Conservation (phyloP, 1,284 basidiomycete genomes). For the Trichosporon sp. region DNA sequence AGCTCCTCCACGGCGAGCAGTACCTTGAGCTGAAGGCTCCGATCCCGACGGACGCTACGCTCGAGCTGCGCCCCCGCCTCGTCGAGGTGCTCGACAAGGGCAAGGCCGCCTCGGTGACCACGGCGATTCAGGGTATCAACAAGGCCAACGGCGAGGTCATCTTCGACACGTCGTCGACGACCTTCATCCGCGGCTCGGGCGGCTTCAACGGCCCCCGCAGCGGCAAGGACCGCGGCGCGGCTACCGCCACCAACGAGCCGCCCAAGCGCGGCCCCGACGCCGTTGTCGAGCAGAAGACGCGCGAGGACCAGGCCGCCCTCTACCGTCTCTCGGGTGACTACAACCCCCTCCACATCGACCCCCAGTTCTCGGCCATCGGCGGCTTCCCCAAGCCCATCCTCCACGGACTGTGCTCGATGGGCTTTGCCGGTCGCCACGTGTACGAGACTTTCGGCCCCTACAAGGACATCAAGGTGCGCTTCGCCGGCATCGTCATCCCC, state of each 20-base stretch:
- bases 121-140: constrained; percentile 71
- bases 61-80: constrained; percentile 65
- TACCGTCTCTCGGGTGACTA: constrained; percentile 85
- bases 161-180: constrained; percentile 88
- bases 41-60: constrained; percentile 79
- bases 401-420: constrained; percentile 82
- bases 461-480: constrained; percentile 95
- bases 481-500: constrained; percentile 64
- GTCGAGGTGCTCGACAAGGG: constrained; percentile 56
- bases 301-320: constrained; percentile 72
- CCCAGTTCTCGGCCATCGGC: constrained; percentile 86
- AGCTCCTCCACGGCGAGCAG: constrained; percentile 97
- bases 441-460: constrained; percentile 77
- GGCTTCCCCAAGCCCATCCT: constrained; percentile 85
- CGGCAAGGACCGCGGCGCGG: constrained; percentile 78
- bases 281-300: constrained; percentile 80
- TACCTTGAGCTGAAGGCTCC: constrained; percentile 82
- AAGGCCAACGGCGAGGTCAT: constrained; percentile 70
- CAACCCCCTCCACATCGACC: constrained; percentile 91
- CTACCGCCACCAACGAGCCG: constrained; percentile 74
- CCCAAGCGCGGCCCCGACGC: constrained; percentile 79
- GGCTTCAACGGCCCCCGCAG: constrained; percentile 89
- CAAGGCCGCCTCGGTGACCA: constrained; percentile 83
- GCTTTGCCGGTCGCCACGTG: constrained; percentile 91
- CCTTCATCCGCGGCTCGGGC: constrained; percentile 89